Evolutionary conservation across 1,284 basidiomycete species (phyloP).

Genomic region (Puccinia novopanici): DNA sequence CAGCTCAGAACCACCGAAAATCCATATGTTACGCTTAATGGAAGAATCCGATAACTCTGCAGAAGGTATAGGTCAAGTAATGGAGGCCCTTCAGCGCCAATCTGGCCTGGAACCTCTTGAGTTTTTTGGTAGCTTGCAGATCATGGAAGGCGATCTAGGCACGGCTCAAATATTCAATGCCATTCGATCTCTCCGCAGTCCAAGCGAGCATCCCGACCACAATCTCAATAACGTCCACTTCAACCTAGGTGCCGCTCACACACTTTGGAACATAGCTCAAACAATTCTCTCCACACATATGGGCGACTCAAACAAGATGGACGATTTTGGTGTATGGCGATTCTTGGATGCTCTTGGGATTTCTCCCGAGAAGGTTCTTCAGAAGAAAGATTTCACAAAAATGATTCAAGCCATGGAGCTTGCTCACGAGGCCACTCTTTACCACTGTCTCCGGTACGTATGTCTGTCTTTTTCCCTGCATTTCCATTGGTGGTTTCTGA

Average conservation of each 20-base stretch:
- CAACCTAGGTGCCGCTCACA: neutral
- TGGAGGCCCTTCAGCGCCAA: neutral
- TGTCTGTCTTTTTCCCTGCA: neutral
- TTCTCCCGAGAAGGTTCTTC: neutral
- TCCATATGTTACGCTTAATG: conserved; percentile 10
- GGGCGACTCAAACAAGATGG: neutral
- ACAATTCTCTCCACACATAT: neutral
- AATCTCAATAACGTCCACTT: neutral
- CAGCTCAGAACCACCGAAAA: neutral
- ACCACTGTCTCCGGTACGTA: conserved; percentile 10
- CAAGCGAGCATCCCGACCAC: neutral
- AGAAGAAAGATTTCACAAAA: conserved; percentile 15
- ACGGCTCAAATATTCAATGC: neutral
- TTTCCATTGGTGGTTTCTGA: neutral
- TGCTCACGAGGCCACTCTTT: neutral
- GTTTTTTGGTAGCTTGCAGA: neutral
- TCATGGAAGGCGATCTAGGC: neutral
- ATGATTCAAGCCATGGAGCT: neutral
- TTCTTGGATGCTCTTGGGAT: neutral
- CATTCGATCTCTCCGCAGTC: neutral
- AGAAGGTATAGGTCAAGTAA: neutral
- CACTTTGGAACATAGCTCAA: too few species aligned
- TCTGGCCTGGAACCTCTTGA: neutral
- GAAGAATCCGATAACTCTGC: neutral
- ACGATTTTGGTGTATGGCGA: conserved; percentile 5